A percentile compares a stretch with the other conserved stretches of the same genome.
Conservation (phyloP, 345 rosid species). For the Brassica incana region DNA sequence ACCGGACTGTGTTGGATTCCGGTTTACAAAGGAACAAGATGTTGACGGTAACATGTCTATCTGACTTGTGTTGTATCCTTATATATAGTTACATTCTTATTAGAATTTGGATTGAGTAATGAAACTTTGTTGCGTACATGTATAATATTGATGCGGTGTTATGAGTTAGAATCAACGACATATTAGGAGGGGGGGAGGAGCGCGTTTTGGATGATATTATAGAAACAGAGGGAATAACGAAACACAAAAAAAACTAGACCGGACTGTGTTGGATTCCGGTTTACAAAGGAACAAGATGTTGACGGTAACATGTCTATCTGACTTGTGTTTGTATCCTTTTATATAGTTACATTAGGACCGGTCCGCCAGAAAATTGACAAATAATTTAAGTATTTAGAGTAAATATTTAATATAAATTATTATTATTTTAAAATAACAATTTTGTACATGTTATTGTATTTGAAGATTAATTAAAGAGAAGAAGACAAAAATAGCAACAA, state of each 20-base stretch:
- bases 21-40: slow-evolving; percentile 15
- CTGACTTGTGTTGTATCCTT: slow-evolving; percentile 21
- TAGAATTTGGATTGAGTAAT: slow-evolving; percentile 5
- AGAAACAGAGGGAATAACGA: no score
- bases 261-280: slow-evolving; percentile 14
- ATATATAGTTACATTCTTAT: slow-evolving; percentile 11
- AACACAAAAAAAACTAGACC: slow-evolving; percentile 1
- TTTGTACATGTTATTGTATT: no score
- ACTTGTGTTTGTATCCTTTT: slow-evolving; percentile 23
- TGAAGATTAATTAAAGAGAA: no score
- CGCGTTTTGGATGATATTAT: no score
- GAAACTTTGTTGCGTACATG: not conserved
- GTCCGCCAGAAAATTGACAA: no score
- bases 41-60: slow-evolving; percentile 20
- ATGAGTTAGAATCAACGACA: no score
- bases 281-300: slow-evolving; percentile 16
- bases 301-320: slow-evolving; percentile 17
- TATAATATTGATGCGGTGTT: not conserved
- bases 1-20: slow-evolving; percentile 13
- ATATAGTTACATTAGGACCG: not conserved
- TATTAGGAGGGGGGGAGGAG: no score
- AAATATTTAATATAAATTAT: no score
- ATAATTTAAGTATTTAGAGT: no score
- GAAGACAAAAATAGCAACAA: no score
- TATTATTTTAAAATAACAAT: no score